Base-by-base conservation (phyloP, 169 alveolate species). In the Plasmodium fragile region DNA sequence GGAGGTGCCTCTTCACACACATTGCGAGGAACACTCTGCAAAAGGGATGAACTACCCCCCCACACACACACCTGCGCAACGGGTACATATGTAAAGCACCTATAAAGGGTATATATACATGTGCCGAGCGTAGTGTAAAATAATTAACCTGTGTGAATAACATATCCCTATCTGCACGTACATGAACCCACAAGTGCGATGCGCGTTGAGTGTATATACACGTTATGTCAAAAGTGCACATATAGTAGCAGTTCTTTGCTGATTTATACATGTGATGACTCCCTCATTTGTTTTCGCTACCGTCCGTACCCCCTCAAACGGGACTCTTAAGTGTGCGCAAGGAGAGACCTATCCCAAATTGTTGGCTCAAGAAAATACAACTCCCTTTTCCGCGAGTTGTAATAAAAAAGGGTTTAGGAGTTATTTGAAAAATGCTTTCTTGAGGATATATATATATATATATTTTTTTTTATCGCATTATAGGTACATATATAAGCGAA, bases 271-370 rank as follows among this genome's bases (percentile, higher is more conserved):
- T 49, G n/a, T 43, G n/a, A 43, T 0, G n/a, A 43, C 3, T 43
- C 53, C n/a, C 3, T 43, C 53, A 10, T 43, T 43, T 43, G 53
- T 43, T 43, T 43, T 43, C 53, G 53, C 53, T 10, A 43, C 53
- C n/a, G 59, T 49, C 22, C 7, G 59, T 18, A 16, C 4, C 22
- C 7, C 7, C 22, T 49, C 59, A 49, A 49, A 16, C 22, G 25
- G 59, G 59, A 49, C 59, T 49, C 18, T 11, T 49, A 49, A 2
- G 22, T 49, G 59, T 13, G 25, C 25, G 59, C 6, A 65, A 65
- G 75, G 75, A 65, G 75, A 65, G n/a, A 65, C 41, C 75, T 65
- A 28, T 25, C 75, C 75, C 41, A 65, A 65, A 18, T 65, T 25
- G 75, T 28, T 28, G 36, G 41, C 75, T 22, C 36, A 28, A 59